These are phyloP conservation scores for Tricholoma furcatifolium DNA, from an alignment of 768 basidiomycete species.

Conservation along the genomic window DNA sequence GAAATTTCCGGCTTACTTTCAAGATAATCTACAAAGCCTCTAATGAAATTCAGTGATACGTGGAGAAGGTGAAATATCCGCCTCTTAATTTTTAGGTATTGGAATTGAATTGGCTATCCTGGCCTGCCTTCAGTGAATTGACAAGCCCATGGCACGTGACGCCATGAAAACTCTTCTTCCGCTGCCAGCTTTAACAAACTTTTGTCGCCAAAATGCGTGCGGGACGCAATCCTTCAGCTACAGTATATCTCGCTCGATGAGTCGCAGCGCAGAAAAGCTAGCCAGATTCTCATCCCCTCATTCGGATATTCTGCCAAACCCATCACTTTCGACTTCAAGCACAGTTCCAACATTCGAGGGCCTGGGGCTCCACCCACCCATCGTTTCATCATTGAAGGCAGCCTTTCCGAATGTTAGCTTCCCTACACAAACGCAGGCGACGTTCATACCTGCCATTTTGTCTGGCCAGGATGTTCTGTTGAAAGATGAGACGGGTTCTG, in stretches of 20 bases:
- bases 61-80: too few species aligned
- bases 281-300: constrained; percentile 6
- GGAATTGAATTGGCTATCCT: too few species aligned
- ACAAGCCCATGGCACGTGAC: constrained; percentile 16
- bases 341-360: constrained; percentile 40
- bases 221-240: constrained; percentile 6
- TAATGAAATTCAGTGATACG: too few species aligned
- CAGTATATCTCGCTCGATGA: constrained; percentile 21
- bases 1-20: too few species aligned
- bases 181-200: constrained; percentile 11
- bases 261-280: constrained; percentile 21
- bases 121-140: too few species aligned
- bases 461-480: constrained; percentile 59
- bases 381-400: constrained; percentile 46
- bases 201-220: constrained; percentile 12
- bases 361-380: constrained; percentile 49
- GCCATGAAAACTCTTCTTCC: constrained; percentile 22
- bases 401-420: constrained; percentile 62
- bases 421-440: constrained; percentile 60
- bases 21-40: too few species aligned
- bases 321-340: not conserved
- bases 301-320: not conserved
- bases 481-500: constrained; percentile 72
- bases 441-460: constrained; percentile 62
- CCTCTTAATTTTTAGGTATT: too few species aligned